Evolutionary conservation across 177 flowering plant genomes (phyloP).

Genomic region (Vitis hybrid): DNA sequence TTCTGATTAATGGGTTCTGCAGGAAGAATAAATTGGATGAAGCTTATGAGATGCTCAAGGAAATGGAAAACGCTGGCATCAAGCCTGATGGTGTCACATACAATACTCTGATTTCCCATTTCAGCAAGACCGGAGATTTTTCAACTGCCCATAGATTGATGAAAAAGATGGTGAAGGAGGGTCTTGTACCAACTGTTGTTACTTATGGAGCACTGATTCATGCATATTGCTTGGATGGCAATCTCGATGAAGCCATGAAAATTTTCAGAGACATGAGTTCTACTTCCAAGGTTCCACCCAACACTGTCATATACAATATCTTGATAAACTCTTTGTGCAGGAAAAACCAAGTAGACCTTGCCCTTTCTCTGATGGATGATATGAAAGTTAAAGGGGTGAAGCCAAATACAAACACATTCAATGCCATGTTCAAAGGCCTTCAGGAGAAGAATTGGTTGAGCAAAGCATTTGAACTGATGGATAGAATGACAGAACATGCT

Average conservation of each 20-base stretch:
- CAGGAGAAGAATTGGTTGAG: slow-evolving; percentile 46
- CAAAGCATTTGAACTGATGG: slow-evolving; percentile 68
- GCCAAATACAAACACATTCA: slow-evolving; percentile 59
- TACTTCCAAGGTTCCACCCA: slow-evolving; percentile 50
- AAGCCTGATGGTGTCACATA: slow-evolving; percentile 64
- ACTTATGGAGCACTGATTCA: slow-evolving; percentile 80
- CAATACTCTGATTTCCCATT: slow-evolving; percentile 66
- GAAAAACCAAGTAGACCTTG: slow-evolving; percentile 40
- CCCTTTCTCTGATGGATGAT: slow-evolving; percentile 63
- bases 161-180: slow-evolving; percentile 51
- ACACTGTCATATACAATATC: slow-evolving; percentile 74
- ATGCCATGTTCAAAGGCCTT: slow-evolving; percentile 74
- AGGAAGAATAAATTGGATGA: slow-evolving; percentile 55
- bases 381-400: slow-evolving; percentile 54
- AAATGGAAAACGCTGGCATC: slow-evolving; percentile 57
- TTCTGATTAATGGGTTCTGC: slow-evolving; percentile 67
- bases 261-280: slow-evolving; percentile 49
- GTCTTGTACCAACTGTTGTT: slow-evolving; percentile 53
- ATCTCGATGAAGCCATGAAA: slow-evolving; percentile 65
- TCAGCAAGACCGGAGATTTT: slow-evolving; percentile 56
- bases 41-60: slow-evolving; percentile 58
- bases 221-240: slow-evolving; percentile 50
- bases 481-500: slow-evolving; percentile 60
- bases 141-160: slow-evolving; percentile 35
- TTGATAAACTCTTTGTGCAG: slow-evolving; percentile 63